A percentile compares a stretch with the other conserved stretches of the same genome.
Evolutionary conservation across 73 alveolate species (phyloP).

Genomic region (Blepharisma japonicum): DNA sequence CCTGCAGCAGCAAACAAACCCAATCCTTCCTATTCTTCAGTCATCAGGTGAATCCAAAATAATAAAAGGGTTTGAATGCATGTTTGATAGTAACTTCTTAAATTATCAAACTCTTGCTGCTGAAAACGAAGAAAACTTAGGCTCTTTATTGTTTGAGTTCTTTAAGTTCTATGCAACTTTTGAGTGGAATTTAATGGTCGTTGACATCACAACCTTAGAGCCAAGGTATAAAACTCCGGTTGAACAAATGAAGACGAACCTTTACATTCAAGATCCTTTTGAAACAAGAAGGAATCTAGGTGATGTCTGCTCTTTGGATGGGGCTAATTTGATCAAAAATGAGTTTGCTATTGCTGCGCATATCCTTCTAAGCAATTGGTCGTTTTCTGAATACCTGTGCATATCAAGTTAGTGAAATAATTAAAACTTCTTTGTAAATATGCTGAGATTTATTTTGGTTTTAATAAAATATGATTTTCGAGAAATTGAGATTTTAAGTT

Average conservation of each 20-base stretch:
- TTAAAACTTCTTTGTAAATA: too few species aligned
- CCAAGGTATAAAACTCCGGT: background rate
- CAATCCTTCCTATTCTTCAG: conserved; percentile 5
- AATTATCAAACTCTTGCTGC: background rate
- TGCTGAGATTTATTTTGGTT: too few species aligned
- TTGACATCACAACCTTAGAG: background rate
- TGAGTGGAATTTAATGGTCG: background rate
- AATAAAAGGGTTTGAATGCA: background rate
- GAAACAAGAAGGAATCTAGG: conserved; percentile 8
- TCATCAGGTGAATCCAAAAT: background rate
- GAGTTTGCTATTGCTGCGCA: too few species aligned
- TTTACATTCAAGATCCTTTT: conserved; percentile 26
- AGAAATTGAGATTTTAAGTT: too few species aligned
- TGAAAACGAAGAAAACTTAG: background rate
- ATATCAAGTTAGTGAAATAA: too few species aligned
- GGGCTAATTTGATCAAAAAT: too few species aligned
- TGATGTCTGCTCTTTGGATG: background rate
- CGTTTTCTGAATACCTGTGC: too few species aligned
- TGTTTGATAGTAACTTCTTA: background rate
- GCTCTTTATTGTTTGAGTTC: background rate
- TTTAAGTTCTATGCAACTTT: background rate
- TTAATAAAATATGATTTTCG: too few species aligned
- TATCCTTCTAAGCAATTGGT: too few species aligned
- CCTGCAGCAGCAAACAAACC: background rate
- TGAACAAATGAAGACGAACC: background rate